phyloP scores from a whole-genome alignment of 2,329 filamentous ascomycete genomes.

The Botrytis squamosa region DNA sequence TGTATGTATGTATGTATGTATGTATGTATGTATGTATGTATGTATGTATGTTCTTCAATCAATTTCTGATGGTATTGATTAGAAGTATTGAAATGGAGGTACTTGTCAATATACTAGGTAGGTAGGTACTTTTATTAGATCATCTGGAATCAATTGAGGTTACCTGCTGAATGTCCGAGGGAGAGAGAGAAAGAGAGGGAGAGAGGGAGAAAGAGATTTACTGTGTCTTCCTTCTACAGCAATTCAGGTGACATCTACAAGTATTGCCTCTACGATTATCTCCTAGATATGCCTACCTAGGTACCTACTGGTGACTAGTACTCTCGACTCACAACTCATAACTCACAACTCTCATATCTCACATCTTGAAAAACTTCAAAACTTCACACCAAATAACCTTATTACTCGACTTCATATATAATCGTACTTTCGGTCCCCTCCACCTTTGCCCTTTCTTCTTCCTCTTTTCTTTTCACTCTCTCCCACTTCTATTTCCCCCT shows the following conservation, averaged over 20 bases:
- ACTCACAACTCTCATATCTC: neutral
- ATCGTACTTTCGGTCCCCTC: neutral
- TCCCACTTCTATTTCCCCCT: neutral
- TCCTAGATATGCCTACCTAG: neutral
- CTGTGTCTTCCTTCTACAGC: neutral
- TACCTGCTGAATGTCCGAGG: neutral
- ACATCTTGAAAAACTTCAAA: neutral
- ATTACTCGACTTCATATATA: neutral
- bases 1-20: neutral
- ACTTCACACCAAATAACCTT: neutral
- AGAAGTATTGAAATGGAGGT: neutral
- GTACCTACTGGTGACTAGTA: neutral
- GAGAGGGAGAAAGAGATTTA: neutral
- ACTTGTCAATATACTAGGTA: neutral
- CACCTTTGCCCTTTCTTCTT: neutral
- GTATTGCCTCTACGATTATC: neutral
- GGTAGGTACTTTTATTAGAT: neutral
- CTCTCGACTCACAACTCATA: neutral
- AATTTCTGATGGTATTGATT: neutral
- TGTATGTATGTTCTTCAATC: neutral
- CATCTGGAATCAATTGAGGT: neutral
- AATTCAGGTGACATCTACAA: neutral
- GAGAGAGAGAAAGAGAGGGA: too few relatives aligned
- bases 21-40: neutral
- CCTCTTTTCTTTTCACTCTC: neutral